Conservation (phyloP, 2,329 filamentous ascomycete genomes). For the Arthrobotrys megalospora region DNA sequence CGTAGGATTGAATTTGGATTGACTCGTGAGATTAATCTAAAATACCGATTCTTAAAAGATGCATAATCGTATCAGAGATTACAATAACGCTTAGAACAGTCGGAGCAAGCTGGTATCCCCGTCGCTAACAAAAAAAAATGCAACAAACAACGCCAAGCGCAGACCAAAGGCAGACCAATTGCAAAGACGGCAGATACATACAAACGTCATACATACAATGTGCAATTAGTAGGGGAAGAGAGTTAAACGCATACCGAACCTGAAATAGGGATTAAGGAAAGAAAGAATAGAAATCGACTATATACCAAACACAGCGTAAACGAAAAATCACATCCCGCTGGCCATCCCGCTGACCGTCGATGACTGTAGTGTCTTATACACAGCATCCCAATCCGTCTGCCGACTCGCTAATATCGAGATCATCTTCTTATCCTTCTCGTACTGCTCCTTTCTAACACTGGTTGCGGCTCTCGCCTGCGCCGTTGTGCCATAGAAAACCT, state of each 20-base stretch:
- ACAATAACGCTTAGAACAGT: neutral
- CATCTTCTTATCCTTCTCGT: conserved; percentile 34
- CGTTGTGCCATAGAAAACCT: conserved; percentile 28
- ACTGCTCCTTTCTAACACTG: neutral
- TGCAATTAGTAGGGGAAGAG: neutral
- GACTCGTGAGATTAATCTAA: neutral
- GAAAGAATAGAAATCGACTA: neutral
- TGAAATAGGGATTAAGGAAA: conserved; percentile 2
- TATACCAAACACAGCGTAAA: neutral
- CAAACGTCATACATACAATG: neutral
- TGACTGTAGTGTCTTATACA: conserved; percentile 32
- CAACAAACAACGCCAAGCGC: conserved; percentile 31
- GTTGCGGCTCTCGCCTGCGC: no score
- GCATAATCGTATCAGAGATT: neutral
- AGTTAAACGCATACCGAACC: neutral
- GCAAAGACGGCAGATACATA: neutral
- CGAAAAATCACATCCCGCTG: conserved; percentile 7
- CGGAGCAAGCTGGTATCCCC: neutral
- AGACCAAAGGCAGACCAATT: neutral
- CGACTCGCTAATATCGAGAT: conserved; percentile 43
- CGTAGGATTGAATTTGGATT: conserved; percentile 26
- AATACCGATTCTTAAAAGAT: neutral
- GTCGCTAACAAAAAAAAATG: neutral
- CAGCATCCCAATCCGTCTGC: conserved; percentile 50
- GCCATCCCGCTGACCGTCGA: conserved; percentile 50